Base-by-base conservation (phyloP, 768 basidiomycete genomes). In the Pleurotus platypus region DNA sequence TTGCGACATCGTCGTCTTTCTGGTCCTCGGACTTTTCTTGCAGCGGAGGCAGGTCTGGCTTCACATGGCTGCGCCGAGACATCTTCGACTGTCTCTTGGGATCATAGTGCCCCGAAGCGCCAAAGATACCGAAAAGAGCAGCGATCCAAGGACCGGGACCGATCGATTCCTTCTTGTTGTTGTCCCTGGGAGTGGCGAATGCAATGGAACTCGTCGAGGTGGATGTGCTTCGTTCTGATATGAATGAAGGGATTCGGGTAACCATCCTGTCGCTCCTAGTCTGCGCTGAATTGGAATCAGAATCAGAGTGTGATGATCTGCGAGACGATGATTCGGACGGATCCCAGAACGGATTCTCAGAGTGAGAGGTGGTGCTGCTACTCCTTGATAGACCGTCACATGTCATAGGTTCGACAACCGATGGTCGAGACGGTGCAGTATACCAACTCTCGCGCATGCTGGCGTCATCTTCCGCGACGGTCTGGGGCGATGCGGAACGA, bases 281-380 rank as follows among this genome's bases (percentile, higher is more conserved):
- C 20, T 45, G 42, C 5, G 5, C 42, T 45, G 42, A 45, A 45
- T 45, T 35, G 15, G 55, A 47, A 38, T 35, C 26, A 18, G 55
- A 49, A 24, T 16, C 7, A 47, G 42, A 46, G 43, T 1, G 43
- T 37, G 55, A 56, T 43, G 43, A 24, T 16, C n/a, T 55, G 53
- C 12, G 20, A 13, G 27, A 27, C 5, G 13, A 13, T 24, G 26
- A 16, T 12, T 56, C 55, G 24, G 55, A 22, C 6, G 55, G 43
- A 38, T 56, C 55, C 55, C 55, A 56, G 55, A 56, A 56, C 4
- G 55, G 55, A 18, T 56, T 46, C 15, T 56, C 38, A 24, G 38
- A n/a, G 24, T 45, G n/a, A n/a, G 42, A 45, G n/a, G 42, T 16
- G 16, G 42, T n/a, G 5, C 15, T 45, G 20, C 7, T 45, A 7